A percentile compares a stretch with the other conserved stretches of the same genome.
These are phyloP conservation scores for Antitrichia curtipendula DNA, from an alignment of 225 moss, liverwort and hornwort genomes.

Conservation along the genomic window DNA sequence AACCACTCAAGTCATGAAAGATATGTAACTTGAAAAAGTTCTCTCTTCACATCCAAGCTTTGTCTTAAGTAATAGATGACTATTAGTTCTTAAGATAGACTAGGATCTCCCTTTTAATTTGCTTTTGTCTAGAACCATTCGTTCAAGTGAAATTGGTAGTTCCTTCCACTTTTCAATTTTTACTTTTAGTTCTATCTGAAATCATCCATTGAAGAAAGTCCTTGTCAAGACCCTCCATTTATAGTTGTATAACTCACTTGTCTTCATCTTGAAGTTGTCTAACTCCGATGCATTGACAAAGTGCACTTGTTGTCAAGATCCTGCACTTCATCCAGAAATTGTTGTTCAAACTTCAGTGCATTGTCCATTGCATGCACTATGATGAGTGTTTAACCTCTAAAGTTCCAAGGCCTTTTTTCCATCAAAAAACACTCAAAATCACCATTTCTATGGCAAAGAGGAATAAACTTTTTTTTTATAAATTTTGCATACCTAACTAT, in stretches of 20 bases:
- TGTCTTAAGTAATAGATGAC: accelerated
- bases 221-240: accelerated
- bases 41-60: accelerated
- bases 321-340: too few relatives aligned
- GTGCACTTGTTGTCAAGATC: background rate
- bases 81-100: background rate
- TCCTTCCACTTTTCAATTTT: background rate
- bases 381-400: background rate
- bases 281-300: background rate
- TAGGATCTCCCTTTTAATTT: background rate
- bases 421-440: too few relatives aligned
- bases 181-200: background rate
- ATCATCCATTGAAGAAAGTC: background rate
- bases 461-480: too few relatives aligned
- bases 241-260: background rate
- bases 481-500: too few relatives aligned
- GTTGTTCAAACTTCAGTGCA: background rate
- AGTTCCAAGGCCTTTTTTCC: too few relatives aligned
- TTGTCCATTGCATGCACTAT: background rate
- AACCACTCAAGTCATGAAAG: accelerated
- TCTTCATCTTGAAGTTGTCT: background rate
- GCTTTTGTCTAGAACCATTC: accelerated
- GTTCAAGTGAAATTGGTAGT: background rate
- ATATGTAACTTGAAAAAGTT: background rate
- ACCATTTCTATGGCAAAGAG: too few relatives aligned